A percentile compares a stretch with the other conserved stretches of the same genome.
Evolutionary conservation across 768 basidiomycete genomes (phyloP).

Genomic region (Trametes cinnabarina): DNA sequence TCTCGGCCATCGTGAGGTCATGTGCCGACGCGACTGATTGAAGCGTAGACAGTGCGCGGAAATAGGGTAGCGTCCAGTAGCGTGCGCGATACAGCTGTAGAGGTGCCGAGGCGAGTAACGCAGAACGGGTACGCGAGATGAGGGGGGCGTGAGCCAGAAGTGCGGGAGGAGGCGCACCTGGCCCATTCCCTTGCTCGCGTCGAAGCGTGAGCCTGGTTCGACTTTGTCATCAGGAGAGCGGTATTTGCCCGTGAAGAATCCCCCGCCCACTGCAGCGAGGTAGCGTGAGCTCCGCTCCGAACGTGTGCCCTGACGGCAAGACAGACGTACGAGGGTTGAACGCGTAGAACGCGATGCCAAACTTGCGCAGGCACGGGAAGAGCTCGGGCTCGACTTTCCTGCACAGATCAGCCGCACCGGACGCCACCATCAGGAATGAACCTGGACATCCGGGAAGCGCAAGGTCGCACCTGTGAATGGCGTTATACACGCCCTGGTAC

Average conservation of each 20-base stretch:
- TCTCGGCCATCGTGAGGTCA: conserved; percentile 38
- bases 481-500: conserved; percentile 50
- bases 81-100: conserved; percentile 25
- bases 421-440: no score
- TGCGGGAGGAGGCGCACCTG: background rate
- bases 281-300: no score
- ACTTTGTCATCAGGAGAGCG: conserved; percentile 35
- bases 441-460: no score
- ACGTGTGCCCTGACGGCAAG: no score
- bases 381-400: conserved; percentile 37
- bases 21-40: conserved; percentile 44
- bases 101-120: background rate
- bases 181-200: conserved; percentile 50
- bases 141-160: background rate
- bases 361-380: conserved; percentile 43
- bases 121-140: background rate
- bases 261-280: conserved; percentile 36
- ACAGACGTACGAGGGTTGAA: conserved; percentile 39
- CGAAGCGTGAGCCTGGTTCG: conserved; percentile 58
- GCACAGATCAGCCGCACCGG: background rate
- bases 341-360: conserved; percentile 40
- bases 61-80: conserved; percentile 55
- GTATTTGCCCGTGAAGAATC: conserved; percentile 42
- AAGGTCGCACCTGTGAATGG: conserved; percentile 31
- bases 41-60: conserved; percentile 47